Evolutionary conservation across 768 basidiomycete genomes (phyloP).

Genomic region (Amanita pallidorosea): DNA sequence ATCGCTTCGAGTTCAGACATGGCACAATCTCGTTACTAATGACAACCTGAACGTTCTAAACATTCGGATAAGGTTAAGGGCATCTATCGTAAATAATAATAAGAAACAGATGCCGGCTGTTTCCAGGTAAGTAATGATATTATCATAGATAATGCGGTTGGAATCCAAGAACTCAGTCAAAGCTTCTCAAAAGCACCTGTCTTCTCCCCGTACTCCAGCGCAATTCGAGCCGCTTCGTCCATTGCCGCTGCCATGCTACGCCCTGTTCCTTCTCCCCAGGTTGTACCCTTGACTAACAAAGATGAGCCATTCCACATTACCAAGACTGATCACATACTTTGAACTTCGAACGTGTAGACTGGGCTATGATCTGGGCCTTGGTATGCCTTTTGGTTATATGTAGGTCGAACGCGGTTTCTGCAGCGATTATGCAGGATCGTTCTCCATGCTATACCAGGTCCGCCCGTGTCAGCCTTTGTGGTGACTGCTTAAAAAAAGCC

Average conservation of each 20-base stretch:
- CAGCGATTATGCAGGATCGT: constrained; percentile 2
- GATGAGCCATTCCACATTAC: neutral
- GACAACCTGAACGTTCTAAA: no score
- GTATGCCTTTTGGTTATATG: neutral
- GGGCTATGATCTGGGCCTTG: neutral
- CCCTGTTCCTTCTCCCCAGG: neutral
- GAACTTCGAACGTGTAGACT: neutral
- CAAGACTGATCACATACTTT: constrained; percentile 3
- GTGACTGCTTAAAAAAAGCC: neutral
- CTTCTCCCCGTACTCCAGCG: neutral
- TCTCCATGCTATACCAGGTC: neutral
- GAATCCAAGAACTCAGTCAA: neutral
- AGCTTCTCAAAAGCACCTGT: neutral
- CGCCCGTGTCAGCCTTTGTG: neutral
- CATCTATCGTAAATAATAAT: no score
- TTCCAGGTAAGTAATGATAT: neutral
- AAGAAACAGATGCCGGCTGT: no score
- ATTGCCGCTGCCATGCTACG: neutral
- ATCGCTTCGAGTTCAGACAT: no score
- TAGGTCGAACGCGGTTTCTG: neutral
- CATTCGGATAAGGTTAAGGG: no score
- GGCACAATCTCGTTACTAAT: no score
- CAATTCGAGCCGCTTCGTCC: neutral
- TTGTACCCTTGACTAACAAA: neutral
- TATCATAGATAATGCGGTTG: neutral